Percentiles rank a stretch among this genome's conserved stretches.
These are phyloP conservation scores for Wickerhamomyces sp. DNA, from an alignment of 1,139 yeast genomes.

Conservation along the genomic window DNA sequence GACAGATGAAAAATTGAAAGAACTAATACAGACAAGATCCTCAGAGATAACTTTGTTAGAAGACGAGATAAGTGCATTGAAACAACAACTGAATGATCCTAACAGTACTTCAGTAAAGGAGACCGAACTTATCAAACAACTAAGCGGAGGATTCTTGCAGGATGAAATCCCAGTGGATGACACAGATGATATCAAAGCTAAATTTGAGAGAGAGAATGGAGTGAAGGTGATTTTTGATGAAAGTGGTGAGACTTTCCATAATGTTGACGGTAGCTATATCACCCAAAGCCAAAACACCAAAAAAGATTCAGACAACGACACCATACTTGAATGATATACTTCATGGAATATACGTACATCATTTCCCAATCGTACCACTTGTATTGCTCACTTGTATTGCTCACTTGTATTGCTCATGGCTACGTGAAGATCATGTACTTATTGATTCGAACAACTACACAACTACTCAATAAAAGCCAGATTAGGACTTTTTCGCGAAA, in stretches of 20 bases:
- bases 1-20: slow-evolving; percentile 3
- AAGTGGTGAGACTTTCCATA: slow-evolving; percentile 1
- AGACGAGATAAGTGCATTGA: slow-evolving; percentile 4
- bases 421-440: no score
- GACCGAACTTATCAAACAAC: slow-evolving; percentile 9
- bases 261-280: slow-evolving; percentile 1
- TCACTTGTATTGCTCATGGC: no score
- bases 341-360: no score
- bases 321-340: neutral
- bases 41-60: slow-evolving; percentile 5
- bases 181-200: slow-evolving; percentile 8
- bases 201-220: slow-evolving; percentile 15
- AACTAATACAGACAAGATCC: slow-evolving; percentile 7
- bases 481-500: neutral
- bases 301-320: neutral
- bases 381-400: no score
- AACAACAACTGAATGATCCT: slow-evolving; percentile 9
- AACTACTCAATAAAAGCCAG: neutral
- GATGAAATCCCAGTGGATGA: slow-evolving; percentile 14
- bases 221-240: slow-evolving; percentile 11
- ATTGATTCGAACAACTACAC: neutral
- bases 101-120: slow-evolving; percentile 6
- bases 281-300: neutral
- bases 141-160: slow-evolving; percentile 16
- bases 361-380: no score